Conservation (phyloP, 1,284 basidiomycete genomes). For the Microbotryum violaceum region DNA sequence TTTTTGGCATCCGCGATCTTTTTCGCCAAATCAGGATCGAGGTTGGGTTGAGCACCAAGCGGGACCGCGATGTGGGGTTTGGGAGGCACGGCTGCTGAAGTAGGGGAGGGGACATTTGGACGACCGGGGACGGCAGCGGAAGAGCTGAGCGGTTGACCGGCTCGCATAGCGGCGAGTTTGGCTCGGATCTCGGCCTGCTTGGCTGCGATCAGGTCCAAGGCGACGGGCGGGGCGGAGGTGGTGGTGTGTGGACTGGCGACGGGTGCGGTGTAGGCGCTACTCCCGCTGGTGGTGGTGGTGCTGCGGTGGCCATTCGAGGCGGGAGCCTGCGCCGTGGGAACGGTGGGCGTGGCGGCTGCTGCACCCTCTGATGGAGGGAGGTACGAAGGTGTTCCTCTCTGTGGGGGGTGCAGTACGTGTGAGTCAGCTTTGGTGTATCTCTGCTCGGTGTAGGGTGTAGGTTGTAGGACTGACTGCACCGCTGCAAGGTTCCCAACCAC, state of each 20-base stretch:
- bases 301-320: constrained; percentile 12
- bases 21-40: constrained; percentile 25
- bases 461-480: too few species aligned
- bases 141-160: neutral
- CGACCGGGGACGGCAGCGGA: neutral
- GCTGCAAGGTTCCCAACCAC: too few species aligned
- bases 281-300: too few species aligned
- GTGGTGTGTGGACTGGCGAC: neutral
- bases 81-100: constrained; percentile 4
- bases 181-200: constrained; percentile 30
- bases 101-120: neutral
- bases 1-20: constrained; percentile 36
- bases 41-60: constrained; percentile 6
- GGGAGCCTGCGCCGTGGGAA: constrained; percentile 23
- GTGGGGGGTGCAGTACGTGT: too few species aligned
- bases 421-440: too few species aligned
- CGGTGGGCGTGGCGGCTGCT: constrained; percentile 21
- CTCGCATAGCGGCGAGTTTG: constrained; percentile 32
- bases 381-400: too few species aligned
- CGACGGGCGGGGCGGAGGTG: neutral
- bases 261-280: neutral
- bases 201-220: constrained; percentile 30
- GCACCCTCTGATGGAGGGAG: too few species aligned
- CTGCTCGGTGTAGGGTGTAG: too few species aligned
- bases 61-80: constrained; percentile 8